Evolutionary conservation across 2,329 filamentous ascomycete species (phyloP).

Genomic region (Penicillium sp.): DNA sequence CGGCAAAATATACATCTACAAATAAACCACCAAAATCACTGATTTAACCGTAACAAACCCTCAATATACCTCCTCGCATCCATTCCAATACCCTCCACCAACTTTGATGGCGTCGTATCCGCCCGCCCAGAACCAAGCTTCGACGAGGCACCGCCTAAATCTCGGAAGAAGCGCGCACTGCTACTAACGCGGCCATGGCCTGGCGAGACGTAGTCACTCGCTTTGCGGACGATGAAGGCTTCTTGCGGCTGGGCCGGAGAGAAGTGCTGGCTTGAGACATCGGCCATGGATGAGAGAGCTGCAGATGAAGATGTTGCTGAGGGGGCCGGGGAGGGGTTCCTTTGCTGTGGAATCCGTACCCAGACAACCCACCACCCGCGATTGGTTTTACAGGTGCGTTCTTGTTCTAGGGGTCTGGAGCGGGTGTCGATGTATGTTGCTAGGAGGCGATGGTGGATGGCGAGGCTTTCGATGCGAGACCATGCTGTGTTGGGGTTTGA

Average conservation of each 20-base stretch:
- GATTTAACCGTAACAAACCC: slow-evolving; percentile 49
- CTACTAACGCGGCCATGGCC: slow-evolving; percentile 38
- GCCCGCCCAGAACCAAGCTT: slow-evolving; percentile 25
- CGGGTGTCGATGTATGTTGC: slow-evolving; percentile 60
- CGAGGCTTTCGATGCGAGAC: slow-evolving; percentile 63
- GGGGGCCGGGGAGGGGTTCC: slow-evolving; percentile 6
- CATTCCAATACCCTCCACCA: slow-evolving; percentile 51
- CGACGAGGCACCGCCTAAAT: slow-evolving; percentile 43
- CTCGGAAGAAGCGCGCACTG: slow-evolving; percentile 43
- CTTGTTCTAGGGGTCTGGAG: slow-evolving; percentile 53
- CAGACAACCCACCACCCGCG: slow-evolving; percentile 72
- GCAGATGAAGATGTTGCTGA: slow-evolving; percentile 20
- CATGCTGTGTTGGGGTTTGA: slow-evolving; percentile 51
- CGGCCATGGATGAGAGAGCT: slow-evolving; percentile 16
- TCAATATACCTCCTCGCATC: slow-evolving; percentile 54
- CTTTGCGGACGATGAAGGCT: slow-evolving; percentile 52
- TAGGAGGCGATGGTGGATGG: slow-evolving; percentile 64
- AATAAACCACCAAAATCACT: too few relatives aligned
- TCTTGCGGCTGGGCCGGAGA: slow-evolving; percentile 34
- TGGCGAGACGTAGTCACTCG: slow-evolving; percentile 45
- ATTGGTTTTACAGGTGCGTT: slow-evolving; percentile 65
- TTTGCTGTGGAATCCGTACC: slow-evolving; percentile 55
- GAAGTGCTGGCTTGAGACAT: neutral
- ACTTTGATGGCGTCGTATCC: slow-evolving; percentile 39
- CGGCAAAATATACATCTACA: too few relatives aligned